phyloP scores from a whole-genome alignment of 1,139 yeast genomes.

The Nakaseomyces delphensis region DNA sequence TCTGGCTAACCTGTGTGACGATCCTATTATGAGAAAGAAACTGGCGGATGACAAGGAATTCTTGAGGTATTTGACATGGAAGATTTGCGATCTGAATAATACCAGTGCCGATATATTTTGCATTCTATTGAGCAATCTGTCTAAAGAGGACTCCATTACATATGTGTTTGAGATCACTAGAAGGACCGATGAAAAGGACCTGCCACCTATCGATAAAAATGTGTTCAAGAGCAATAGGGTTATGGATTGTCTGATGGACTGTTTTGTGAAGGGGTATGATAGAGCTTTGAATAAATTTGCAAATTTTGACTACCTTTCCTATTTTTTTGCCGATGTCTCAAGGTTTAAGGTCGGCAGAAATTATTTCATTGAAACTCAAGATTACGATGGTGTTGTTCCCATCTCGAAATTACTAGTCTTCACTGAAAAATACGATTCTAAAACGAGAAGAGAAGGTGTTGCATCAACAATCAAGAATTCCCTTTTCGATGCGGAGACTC shows the following conservation, averaged over 20 bases:
- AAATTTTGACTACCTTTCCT: conserved; percentile 72
- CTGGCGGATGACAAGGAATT: conserved; percentile 59
- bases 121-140: conserved; percentile 74
- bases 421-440: conserved; percentile 71
- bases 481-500: conserved; percentile 69
- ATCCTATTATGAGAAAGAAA: conserved; percentile 47
- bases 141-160: conserved; percentile 62
- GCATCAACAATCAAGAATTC: conserved; percentile 89
- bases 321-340: conserved; percentile 85
- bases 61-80: conserved; percentile 45
- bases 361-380: conserved; percentile 64
- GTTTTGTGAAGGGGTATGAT: conserved; percentile 80
- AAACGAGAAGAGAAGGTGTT: conserved; percentile 81
- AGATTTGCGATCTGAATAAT: conserved; percentile 50
- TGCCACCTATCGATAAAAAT: conserved; percentile 26
- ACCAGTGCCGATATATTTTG: conserved; percentile 74
- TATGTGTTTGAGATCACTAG: conserved; percentile 45
- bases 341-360: conserved; percentile 63
- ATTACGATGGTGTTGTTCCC: conserved; percentile 72
- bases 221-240: conserved; percentile 50
- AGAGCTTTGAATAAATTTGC: conserved; percentile 64
- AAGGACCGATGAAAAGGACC: conserved; percentile 10
- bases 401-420: conserved; percentile 71
- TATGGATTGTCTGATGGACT: conserved; percentile 81
- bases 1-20: conserved; percentile 71